These are phyloP conservation scores for Sporothrix humicola DNA, from an alignment of 2,329 filamentous ascomycete species.

Conservation along the genomic window DNA sequence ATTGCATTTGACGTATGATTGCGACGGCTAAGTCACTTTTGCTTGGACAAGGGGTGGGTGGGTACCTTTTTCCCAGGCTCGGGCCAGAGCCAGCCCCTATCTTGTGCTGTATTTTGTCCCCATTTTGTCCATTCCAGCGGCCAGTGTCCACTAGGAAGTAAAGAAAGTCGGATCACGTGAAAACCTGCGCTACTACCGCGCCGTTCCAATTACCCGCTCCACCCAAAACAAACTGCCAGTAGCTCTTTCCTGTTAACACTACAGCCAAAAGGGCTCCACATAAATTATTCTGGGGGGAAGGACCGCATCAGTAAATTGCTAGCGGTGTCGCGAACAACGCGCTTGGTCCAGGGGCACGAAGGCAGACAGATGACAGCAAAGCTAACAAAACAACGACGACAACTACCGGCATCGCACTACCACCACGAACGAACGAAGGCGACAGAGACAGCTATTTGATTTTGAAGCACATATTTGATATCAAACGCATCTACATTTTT, in stretches of 20 bases:
- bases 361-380: slow-evolving; percentile 15
- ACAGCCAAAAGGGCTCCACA: background rate
- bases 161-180: slow-evolving; percentile 27
- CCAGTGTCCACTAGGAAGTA: background rate
- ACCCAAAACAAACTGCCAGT: background rate
- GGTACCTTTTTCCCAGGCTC: slow-evolving; percentile 22
- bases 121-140: background rate
- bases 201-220: slow-evolving; percentile 19
- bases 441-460: background rate
- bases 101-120: background rate
- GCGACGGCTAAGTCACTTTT: slow-evolving; percentile 21
- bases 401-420: slow-evolving; percentile 20
- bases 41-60: slow-evolving; percentile 26
- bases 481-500: background rate
- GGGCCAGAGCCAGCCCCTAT: background rate
- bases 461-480: background rate
- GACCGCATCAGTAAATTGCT: slow-evolving; percentile 27
- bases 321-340: slow-evolving; percentile 35
- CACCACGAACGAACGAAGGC: background rate
- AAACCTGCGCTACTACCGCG: background rate
- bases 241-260: slow-evolving; percentile 14
- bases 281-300: slow-evolving; percentile 3
- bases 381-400: slow-evolving; percentile 27
- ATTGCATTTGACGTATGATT: background rate
- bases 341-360: slow-evolving; percentile 28